A percentile compares a stretch with the other conserved stretches of the same genome.
Evolutionary conservation across 805 yeast genomes (phyloP).

Genomic region (Wickerhamiella azyma): DNA sequence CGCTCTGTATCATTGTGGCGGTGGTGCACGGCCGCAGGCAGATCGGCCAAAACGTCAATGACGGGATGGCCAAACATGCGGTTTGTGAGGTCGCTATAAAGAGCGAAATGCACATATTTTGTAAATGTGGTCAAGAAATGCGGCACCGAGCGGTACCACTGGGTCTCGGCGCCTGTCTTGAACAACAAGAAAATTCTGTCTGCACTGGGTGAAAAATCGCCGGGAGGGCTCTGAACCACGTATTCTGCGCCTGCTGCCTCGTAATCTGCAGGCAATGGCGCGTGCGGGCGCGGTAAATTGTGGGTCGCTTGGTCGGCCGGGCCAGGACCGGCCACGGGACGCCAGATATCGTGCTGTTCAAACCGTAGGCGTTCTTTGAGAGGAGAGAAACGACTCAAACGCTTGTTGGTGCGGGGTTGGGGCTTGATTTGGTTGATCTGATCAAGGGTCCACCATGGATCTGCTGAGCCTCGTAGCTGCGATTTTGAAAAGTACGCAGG

Average conservation of each 20-base stretch:
- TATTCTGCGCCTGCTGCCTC: neutral
- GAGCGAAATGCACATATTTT: conserved; percentile 22
- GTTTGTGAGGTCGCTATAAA: conserved; percentile 26
- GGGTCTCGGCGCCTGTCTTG: conserved; percentile 26
- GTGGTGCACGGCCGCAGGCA: conserved; percentile 14
- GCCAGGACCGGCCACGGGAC: neutral
- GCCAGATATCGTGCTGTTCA: neutral
- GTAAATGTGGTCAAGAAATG: conserved; percentile 27
- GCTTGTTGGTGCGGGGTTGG: neutral
- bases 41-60: conserved; percentile 22
- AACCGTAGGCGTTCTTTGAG: neutral
- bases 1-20: conserved; percentile 13
- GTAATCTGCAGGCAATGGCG: neutral
- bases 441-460: neutral
- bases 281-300: neutral
- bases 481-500: neutral
- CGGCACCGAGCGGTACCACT: conserved; percentile 26
- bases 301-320: neutral
- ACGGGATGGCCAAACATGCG: conserved; percentile 24
- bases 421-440: neutral
- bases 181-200: conserved; percentile 23
- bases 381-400: neutral
- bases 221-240: neutral
- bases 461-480: neutral
- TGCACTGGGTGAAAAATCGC: neutral